Conservation (phyloP, 2,329 filamentous ascomycete species). For the Cytospora schulzeri region DNA sequence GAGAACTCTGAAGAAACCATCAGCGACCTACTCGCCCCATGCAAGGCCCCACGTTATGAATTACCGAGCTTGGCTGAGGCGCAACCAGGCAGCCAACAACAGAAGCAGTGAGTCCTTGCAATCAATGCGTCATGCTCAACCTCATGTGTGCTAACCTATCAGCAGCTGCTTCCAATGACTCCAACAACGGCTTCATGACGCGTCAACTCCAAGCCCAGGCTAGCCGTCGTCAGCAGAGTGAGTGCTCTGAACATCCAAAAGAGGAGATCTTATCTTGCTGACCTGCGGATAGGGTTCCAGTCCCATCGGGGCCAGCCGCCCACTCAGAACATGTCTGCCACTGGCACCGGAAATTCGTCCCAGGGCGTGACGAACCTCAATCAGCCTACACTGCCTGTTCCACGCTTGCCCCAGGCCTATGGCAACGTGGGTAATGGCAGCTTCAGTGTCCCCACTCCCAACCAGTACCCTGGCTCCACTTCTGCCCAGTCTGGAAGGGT, state of each 20-base stretch:
- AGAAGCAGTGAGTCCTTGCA: neutral
- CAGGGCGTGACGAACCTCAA: neutral
- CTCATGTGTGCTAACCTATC: neutral
- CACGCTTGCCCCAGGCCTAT: neutral
- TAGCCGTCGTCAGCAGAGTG: neutral
- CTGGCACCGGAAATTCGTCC: neutral
- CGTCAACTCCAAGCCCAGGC: neutral
- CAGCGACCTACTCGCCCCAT: slow-evolving; percentile 33
- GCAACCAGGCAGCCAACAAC: neutral
- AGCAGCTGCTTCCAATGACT: neutral
- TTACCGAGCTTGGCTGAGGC: neutral
- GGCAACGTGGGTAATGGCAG: neutral
- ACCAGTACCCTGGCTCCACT: neutral
- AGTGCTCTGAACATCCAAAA: neutral
- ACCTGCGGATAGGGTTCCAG: too few relatives aligned
- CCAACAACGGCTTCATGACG: neutral
- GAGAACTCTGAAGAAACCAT: neutral
- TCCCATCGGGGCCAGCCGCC: neutral
- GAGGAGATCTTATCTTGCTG: neutral
- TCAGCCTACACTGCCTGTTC: neutral
- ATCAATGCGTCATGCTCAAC: neutral
- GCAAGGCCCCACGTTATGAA: slow-evolving; percentile 11
- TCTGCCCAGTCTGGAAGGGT: neutral
- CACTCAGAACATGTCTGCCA: neutral
- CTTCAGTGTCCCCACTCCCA: neutral